Percentiles rank a stretch among this genome's conserved stretches.
phyloP scores from a whole-genome alignment of 2,329 filamentous ascomycete species.

The Ophiocordyceps polyrhachis-furcata region DNA sequence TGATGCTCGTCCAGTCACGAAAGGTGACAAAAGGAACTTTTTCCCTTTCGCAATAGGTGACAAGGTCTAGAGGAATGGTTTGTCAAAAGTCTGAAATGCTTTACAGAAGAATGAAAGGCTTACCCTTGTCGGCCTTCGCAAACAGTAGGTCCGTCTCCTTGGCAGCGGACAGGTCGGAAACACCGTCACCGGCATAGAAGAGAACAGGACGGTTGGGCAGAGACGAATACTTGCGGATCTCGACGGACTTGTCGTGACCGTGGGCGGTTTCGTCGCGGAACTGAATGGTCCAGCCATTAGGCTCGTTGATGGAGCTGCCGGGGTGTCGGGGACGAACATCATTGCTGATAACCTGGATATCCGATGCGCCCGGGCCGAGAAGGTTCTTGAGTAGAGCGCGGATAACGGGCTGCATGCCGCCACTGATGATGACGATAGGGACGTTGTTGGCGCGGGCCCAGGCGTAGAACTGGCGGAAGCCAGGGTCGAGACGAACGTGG shows the following conservation, averaged over 20 bases:
- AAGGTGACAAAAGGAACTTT: slow-evolving; percentile 79
- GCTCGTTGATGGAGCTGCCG: slow-evolving; percentile 56
- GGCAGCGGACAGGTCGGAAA: slow-evolving; percentile 81
- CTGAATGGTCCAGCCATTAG: slow-evolving; percentile 70
- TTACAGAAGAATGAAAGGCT: slow-evolving; percentile 6
- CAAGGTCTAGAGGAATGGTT: slow-evolving; percentile 41
- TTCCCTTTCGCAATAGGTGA: slow-evolving; percentile 70
- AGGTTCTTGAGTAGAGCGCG: slow-evolving; percentile 62
- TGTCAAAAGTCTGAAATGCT: slow-evolving; percentile 1
- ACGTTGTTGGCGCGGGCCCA: slow-evolving; percentile 71
- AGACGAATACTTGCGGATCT: slow-evolving; percentile 71
- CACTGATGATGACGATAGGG: slow-evolving; percentile 79
- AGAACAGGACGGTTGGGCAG: slow-evolving; percentile 62
- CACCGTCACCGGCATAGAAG: slow-evolving; percentile 90
- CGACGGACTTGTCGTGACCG: slow-evolving; percentile 92
- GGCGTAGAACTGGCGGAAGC: slow-evolving; percentile 72
- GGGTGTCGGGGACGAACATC: slow-evolving; percentile 40
- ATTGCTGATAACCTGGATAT: slow-evolving; percentile 86
- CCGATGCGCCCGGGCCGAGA: slow-evolving; percentile 51
- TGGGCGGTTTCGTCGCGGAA: slow-evolving; percentile 81
- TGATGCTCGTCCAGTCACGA: slow-evolving; percentile 64
- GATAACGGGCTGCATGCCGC: slow-evolving; percentile 87
- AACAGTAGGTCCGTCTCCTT: slow-evolving; percentile 87
- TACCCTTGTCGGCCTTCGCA: slow-evolving; percentile 77
- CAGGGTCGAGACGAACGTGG: slow-evolving; percentile 76